These are phyloP conservation scores for Triticum timopheevii DNA, from an alignment of 176 grass and related monocot genomes.

Conservation along the genomic window DNA sequence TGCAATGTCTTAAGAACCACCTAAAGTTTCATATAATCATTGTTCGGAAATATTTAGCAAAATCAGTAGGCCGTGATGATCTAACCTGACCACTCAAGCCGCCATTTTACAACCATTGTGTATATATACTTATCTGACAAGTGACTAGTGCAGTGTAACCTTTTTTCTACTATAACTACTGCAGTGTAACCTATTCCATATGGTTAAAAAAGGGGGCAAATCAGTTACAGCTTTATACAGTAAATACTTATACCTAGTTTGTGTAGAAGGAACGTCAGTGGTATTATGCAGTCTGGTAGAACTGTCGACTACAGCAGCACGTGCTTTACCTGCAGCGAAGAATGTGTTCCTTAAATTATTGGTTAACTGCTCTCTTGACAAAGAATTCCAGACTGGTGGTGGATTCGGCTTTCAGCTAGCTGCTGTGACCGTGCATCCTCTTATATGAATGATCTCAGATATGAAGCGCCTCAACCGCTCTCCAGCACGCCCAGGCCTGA, in stretches of 20 bases:
- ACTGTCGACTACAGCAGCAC: neutral
- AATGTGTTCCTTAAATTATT: neutral
- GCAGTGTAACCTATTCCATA: neutral
- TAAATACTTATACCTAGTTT: neutral
- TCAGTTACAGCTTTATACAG: neutral
- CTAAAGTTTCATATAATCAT: neutral
- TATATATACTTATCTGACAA: neutral
- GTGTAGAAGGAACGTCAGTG: neutral
- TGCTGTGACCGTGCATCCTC: slow-evolving; percentile 30
- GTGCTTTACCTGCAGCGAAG: neutral
- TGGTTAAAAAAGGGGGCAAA: neutral
- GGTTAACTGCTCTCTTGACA: neutral
- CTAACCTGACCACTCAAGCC: neutral
- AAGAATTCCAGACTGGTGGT: neutral
- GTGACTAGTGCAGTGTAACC: neutral
- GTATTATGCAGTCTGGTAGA: neutral
- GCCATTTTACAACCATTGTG: neutral
- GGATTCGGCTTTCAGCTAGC: slow-evolving; percentile 14
- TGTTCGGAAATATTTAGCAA: neutral
- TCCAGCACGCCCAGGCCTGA: slow-evolving; percentile 37
- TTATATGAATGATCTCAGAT: slow-evolving; percentile 32
- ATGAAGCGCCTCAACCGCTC: slow-evolving; percentile 44
- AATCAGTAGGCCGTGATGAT: neutral
- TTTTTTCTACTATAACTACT: too few relatives aligned
- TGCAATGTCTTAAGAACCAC: too few relatives aligned